These are phyloP conservation scores for Alternaria gaisen DNA, from an alignment of 2,329 filamentous ascomycete genomes.

Conservation along the genomic window DNA sequence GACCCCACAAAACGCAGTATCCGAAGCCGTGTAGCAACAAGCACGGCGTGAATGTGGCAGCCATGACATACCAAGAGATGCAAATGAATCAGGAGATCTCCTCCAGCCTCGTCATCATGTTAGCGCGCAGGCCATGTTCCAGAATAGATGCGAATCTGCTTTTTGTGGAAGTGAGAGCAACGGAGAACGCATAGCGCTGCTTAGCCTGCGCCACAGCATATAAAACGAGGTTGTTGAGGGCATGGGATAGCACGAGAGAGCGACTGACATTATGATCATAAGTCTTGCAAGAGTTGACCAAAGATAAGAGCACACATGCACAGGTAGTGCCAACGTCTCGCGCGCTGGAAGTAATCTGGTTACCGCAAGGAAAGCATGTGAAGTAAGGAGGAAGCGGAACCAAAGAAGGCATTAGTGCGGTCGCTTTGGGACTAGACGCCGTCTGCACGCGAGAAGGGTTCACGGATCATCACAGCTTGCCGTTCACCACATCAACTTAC, in stretches of 20 bases:
- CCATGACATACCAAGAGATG: neutral
- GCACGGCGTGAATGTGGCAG: neutral
- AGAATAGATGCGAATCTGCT: neutral
- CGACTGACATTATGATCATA: neutral
- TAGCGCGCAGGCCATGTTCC: neutral
- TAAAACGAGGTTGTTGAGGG: neutral
- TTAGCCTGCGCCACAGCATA: neutral
- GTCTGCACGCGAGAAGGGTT: neutral
- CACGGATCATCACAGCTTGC: conserved; percentile 3
- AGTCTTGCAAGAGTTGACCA: neutral
- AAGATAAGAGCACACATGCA: conserved; percentile 1
- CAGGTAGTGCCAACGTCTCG: conserved; percentile 2
- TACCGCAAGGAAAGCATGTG: neutral
- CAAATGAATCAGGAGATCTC: neutral
- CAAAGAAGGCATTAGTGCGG: conserved; percentile 6
- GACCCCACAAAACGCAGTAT: conserved; percentile 1
- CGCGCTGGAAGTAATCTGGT: conserved; percentile 4
- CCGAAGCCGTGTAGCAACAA: conserved; percentile 9
- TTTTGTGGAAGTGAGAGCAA: neutral
- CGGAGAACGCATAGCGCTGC: neutral
- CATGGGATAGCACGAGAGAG: neutral
- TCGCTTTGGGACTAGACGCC: conserved; percentile 1
- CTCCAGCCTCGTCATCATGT: neutral
- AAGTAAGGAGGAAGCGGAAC: neutral
- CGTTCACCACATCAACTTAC: conserved; percentile 5